Evolutionary conservation across 2,329 filamentous ascomycete species (phyloP).

Genomic region (Simplicillium sp.): DNA sequence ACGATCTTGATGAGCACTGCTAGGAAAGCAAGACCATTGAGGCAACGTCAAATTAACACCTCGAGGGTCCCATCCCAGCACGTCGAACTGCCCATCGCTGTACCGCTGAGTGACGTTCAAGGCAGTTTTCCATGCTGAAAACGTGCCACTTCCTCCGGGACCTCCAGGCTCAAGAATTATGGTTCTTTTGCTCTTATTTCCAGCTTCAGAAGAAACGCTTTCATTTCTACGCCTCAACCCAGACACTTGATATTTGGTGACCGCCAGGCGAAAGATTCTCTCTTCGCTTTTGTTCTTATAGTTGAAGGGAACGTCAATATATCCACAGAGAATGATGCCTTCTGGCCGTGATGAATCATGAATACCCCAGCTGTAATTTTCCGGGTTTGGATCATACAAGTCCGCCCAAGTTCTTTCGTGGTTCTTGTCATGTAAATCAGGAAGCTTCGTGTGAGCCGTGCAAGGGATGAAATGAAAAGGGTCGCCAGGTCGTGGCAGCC

Average conservation of each 20-base stretch:
- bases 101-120: constrained; percentile 28
- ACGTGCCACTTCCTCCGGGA: constrained; percentile 37
- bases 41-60: constrained; percentile 40
- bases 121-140: constrained; percentile 26
- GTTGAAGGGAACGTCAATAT: constrained; percentile 37
- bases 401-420: constrained; percentile 27
- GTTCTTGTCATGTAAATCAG: constrained; percentile 27
- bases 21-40: constrained; percentile 33
- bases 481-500: constrained; percentile 17
- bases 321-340: constrained; percentile 38
- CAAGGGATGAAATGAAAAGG: constrained; percentile 38
- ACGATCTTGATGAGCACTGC: constrained; percentile 33
- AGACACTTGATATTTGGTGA: constrained; percentile 39
- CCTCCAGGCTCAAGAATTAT: constrained; percentile 41
- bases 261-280: constrained; percentile 34
- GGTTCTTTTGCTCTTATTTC: constrained; percentile 32
- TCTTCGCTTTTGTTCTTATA: constrained; percentile 32
- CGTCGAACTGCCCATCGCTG: constrained; percentile 32
- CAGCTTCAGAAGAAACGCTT: constrained; percentile 10
- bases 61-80: constrained; percentile 44
- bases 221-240: constrained; percentile 23
- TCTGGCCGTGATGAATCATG: constrained; percentile 10
- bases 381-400: constrained; percentile 32
- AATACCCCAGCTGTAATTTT: constrained; percentile 36
- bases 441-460: constrained; percentile 28